Percentiles rank a stretch among this genome's conserved stretches.
These are phyloP conservation scores for Pseudoneurospora amorphoporcata DNA, from an alignment of 495 filamentous ascomycete species.

Conservation along the genomic window DNA sequence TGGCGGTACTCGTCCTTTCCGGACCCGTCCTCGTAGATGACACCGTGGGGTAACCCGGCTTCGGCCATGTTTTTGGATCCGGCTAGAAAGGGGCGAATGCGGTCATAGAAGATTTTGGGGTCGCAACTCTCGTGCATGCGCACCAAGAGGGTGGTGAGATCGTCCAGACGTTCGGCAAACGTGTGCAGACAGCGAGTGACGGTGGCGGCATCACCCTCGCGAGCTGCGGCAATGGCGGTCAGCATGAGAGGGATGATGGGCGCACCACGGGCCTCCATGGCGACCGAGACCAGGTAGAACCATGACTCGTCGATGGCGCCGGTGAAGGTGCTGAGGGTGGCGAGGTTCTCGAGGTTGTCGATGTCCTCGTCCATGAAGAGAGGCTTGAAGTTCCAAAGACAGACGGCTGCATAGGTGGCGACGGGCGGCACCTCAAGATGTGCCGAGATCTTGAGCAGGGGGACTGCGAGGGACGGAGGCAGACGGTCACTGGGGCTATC, in stretches of 20 bases:
- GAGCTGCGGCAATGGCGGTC: constrained; percentile 72
- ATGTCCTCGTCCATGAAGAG: constrained; percentile 72
- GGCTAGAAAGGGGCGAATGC: constrained; percentile 87
- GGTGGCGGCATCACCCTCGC: constrained; percentile 52
- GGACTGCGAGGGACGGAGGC: constrained; percentile 74
- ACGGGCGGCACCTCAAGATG: constrained; percentile 85
- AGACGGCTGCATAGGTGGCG: constrained; percentile 85
- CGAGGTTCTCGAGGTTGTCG: constrained; percentile 73
- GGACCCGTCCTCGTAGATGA: constrained; percentile 76
- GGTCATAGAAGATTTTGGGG: constrained; percentile 87
- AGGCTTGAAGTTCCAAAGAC: constrained; percentile 93
- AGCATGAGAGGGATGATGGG: constrained; percentile 86
- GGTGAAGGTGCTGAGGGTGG: constrained; percentile 83
- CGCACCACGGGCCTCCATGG: constrained; percentile 86
- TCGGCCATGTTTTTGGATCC: constrained; percentile 96
- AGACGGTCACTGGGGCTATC: constrained; percentile 71
- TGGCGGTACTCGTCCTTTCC: constrained; percentile 65
- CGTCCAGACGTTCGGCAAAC: constrained; percentile 81
- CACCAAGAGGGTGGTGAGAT: constrained; percentile 60
- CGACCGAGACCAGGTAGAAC: constrained; percentile 94
- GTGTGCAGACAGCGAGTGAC: constrained; percentile 64
- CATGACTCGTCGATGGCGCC: constrained; percentile 93
- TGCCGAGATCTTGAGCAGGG: constrained; percentile 65
- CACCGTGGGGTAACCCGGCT: constrained; percentile 77
- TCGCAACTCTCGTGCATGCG: constrained; percentile 92